A percentile compares a stretch with the other conserved stretches of the same genome.
Evolutionary conservation across 176 grass and related monocot species (phyloP).

Genomic region (Areca catechu): DNA sequence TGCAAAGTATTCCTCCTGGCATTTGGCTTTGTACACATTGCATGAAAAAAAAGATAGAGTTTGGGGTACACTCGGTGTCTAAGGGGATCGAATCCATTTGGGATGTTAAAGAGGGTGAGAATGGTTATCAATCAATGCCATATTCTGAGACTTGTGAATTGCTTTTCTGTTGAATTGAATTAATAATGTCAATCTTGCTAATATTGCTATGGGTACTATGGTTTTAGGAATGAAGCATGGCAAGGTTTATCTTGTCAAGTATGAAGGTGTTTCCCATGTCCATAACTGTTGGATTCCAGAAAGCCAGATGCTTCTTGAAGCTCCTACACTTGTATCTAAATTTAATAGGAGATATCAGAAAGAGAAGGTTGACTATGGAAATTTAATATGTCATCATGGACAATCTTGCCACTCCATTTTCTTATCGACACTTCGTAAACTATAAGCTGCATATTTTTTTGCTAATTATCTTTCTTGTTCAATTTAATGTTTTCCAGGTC

Average conservation of each 20-base stretch:
- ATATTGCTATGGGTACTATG: slow-evolving; percentile 2
- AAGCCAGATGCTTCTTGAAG: slow-evolving; percentile 45
- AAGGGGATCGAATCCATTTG: slow-evolving; percentile 66
- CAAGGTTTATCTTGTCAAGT: slow-evolving; percentile 83
- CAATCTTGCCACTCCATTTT: too few species aligned
- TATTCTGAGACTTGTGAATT: too few species aligned
- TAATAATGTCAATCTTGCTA: not conserved
- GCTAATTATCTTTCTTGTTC: not conserved
- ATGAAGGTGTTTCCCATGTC: slow-evolving; percentile 73
- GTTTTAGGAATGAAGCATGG: slow-evolving; percentile 26
- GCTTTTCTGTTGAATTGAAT: too few species aligned
- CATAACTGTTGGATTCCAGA: slow-evolving; percentile 78
- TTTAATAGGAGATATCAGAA: slow-evolving; percentile 54
- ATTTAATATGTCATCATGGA: too few species aligned
- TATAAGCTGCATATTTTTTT: too few species aligned
- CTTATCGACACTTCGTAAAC: too few species aligned
- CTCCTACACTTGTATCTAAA: slow-evolving; percentile 50
- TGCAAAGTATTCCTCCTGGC: slow-evolving; percentile 45
- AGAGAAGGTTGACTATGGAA: slow-evolving; percentile 34
- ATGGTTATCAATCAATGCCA: not conserved
- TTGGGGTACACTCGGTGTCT: slow-evolving; percentile 48
- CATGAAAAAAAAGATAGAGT: slow-evolving; percentile 59
- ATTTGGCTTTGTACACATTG: slow-evolving; percentile 61
- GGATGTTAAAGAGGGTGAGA: slow-evolving; percentile 78
- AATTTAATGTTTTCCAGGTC: slow-evolving; percentile 34